A percentile compares a stretch with the other conserved stretches of the same genome.
phyloP scores from a whole-genome alignment of 345 rosid species.

The Eucalyptus pauciflora region DNA sequence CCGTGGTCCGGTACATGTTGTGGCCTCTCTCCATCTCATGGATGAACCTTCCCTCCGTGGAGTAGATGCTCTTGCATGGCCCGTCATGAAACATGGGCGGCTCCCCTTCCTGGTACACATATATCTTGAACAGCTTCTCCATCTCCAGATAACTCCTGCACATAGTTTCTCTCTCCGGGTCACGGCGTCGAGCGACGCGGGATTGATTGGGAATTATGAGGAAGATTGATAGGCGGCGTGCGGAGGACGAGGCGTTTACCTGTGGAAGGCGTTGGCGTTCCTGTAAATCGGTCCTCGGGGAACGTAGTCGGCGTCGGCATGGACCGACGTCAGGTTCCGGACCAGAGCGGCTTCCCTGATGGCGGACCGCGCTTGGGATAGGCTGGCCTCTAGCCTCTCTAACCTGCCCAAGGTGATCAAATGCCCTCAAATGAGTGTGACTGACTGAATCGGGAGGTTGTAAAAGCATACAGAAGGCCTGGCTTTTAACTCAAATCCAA shows the following conservation, averaged over 20 bases:
- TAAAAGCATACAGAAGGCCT: not conserved
- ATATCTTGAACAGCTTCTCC: constrained; percentile 26
- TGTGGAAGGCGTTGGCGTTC: constrained; percentile 21
- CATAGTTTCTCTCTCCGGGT: not conserved
- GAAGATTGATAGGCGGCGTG: not conserved
- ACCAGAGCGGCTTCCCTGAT: constrained; percentile 18
- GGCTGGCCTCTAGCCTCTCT: constrained; percentile 7
- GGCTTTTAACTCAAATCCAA: not conserved
- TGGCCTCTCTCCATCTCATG: constrained; percentile 20
- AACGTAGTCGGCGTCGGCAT: constrained; percentile 7
- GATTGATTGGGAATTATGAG: not conserved
- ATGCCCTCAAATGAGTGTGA: not conserved
- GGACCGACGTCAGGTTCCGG: constrained; percentile 8
- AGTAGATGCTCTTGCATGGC: constrained; percentile 20
- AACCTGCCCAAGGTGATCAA: not conserved
- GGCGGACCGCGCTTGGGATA: constrained; percentile 7
- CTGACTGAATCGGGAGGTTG: not conserved
- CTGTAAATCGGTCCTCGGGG: constrained; percentile 26
- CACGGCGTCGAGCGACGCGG: not conserved
- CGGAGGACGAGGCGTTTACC: not conserved
- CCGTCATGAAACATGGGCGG: constrained; percentile 19
- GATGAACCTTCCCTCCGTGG: constrained; percentile 23
- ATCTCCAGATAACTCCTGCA: constrained; percentile 24
- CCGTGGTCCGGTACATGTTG: constrained; percentile 15
- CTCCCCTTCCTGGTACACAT: constrained; percentile 26